phyloP scores from a whole-genome alignment of 495 filamentous ascomycete genomes.

The Aspergillus heteromorphus region DNA sequence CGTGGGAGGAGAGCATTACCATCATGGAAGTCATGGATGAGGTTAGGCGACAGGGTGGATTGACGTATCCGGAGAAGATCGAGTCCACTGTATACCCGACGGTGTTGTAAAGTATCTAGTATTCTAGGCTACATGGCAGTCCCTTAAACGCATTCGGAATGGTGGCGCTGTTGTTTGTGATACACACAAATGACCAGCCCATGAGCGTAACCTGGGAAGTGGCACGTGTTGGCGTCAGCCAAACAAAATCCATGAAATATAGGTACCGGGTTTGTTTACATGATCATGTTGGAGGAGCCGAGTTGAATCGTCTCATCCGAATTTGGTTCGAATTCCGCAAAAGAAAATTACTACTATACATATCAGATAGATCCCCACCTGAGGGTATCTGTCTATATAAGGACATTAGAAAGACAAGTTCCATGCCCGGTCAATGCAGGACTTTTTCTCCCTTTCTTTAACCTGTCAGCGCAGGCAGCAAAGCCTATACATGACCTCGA shows the following conservation, averaged over 20 bases:
- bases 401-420: conserved; percentile 11
- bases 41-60: conserved; percentile 68
- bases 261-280: neutral
- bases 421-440: conserved; percentile 6
- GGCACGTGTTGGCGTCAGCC: too few relatives aligned
- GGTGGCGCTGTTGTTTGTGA: too few relatives aligned
- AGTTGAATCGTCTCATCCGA: neutral
- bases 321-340: conserved; percentile 1
- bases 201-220: too few relatives aligned
- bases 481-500: neutral
- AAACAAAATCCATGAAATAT: too few relatives aligned
- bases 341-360: conserved; percentile 24
- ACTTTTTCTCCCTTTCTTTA: neutral
- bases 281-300: neutral
- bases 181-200: too few relatives aligned
- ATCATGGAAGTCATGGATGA: conserved; percentile 96
- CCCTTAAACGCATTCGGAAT: too few relatives aligned
- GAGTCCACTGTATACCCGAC: conserved; percentile 66
- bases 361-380: conserved; percentile 7
- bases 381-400: conserved; percentile 12
- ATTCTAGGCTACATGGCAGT: too few relatives aligned
- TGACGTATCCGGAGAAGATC: conserved; percentile 77
- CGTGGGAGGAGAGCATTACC: conserved; percentile 77
- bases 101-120: conserved; percentile 24
- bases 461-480: neutral